phyloP scores from a whole-genome alignment of 495 filamentous ascomycete species.

The Podospora fimiseda region DNA sequence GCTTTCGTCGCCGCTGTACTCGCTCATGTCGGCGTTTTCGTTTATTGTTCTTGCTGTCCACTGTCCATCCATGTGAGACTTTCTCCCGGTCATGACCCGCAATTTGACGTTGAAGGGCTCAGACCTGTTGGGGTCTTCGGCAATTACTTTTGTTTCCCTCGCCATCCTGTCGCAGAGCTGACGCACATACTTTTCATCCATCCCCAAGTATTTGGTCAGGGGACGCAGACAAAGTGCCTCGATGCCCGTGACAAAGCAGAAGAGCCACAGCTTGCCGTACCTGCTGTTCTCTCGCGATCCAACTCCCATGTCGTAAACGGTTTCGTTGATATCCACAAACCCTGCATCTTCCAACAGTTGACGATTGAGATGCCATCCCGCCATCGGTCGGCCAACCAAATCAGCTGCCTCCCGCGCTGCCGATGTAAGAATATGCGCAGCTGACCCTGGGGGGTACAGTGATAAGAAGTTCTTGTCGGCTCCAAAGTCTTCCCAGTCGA shows the following conservation, averaged over 20 bases:
- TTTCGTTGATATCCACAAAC: slow-evolving; percentile 54
- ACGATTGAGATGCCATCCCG: slow-evolving; percentile 49
- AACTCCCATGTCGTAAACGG: slow-evolving; percentile 54
- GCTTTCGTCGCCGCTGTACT: slow-evolving; percentile 26
- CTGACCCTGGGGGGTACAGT: slow-evolving; percentile 35
- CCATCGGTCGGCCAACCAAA: slow-evolving; percentile 41
- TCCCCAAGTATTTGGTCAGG: slow-evolving; percentile 53
- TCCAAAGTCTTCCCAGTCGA: slow-evolving; percentile 47
- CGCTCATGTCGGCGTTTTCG: slow-evolving; percentile 20
- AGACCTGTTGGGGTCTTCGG: slow-evolving; percentile 32
- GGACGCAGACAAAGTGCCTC: slow-evolving; percentile 56
- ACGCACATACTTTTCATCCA: slow-evolving; percentile 49
- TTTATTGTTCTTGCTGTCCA: slow-evolving; percentile 21
- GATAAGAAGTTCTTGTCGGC: slow-evolving; percentile 32
- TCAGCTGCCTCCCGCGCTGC: slow-evolving; percentile 38
- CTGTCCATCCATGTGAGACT: slow-evolving; percentile 34
- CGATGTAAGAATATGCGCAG: slow-evolving; percentile 25
- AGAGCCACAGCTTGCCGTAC: slow-evolving; percentile 61
- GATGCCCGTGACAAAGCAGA: slow-evolving; percentile 56
- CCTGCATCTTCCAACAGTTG: slow-evolving; percentile 48
- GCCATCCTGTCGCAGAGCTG: slow-evolving; percentile 50
- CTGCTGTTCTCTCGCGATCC: slow-evolving; percentile 46
- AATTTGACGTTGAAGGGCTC: slow-evolving; percentile 43
- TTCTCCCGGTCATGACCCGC: slow-evolving; percentile 51
- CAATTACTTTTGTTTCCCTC: slow-evolving; percentile 45